Evolutionary conservation across 306 rosid genomes (phyloP).

Genomic region (Elaeagnus macrophylla): DNA sequence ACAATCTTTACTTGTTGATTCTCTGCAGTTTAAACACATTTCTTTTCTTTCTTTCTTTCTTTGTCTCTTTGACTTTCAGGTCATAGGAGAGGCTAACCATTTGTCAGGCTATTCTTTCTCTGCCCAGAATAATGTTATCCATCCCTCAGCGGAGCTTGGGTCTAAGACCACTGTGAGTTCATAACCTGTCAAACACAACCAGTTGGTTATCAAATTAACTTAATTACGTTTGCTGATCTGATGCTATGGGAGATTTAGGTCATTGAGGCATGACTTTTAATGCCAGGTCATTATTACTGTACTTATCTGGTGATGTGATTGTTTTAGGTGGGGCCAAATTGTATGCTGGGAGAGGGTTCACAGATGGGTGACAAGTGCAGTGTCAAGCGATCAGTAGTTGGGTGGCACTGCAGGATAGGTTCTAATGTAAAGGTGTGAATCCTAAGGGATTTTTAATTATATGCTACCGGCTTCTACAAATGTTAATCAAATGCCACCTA

Average conservation of each 20-base stretch:
- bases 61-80: constrained; percentile 43
- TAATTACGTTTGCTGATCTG: background rate
- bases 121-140: constrained; percentile 70
- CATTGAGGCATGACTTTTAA: constrained; percentile 8
- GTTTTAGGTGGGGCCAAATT: constrained; percentile 91
- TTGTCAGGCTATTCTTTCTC: constrained; percentile 91
- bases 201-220: background rate
- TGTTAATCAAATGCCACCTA: no score
- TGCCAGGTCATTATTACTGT: constrained; percentile 3
- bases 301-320: constrained; percentile 17
- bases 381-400: constrained; percentile 90
- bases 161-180: constrained; percentile 79
- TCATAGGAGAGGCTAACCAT: constrained; percentile 77
- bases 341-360: constrained; percentile 96
- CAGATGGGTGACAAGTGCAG: constrained; percentile 98
- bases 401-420: constrained; percentile 98
- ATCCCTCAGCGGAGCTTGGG: constrained; percentile 84
- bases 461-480: no score
- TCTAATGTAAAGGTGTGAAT: constrained; percentile 78
- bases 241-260: constrained; percentile 16
- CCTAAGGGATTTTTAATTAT: no score
- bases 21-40: constrained; percentile 12
- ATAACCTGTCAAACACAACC: background rate
- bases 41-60: no score
- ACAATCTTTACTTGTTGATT: constrained; percentile 2